Percentiles rank a stretch among this genome's conserved stretches.
Evolutionary conservation across 306 rosid genomes (phyloP).

Genomic region (Cicer chorassanicum): DNA sequence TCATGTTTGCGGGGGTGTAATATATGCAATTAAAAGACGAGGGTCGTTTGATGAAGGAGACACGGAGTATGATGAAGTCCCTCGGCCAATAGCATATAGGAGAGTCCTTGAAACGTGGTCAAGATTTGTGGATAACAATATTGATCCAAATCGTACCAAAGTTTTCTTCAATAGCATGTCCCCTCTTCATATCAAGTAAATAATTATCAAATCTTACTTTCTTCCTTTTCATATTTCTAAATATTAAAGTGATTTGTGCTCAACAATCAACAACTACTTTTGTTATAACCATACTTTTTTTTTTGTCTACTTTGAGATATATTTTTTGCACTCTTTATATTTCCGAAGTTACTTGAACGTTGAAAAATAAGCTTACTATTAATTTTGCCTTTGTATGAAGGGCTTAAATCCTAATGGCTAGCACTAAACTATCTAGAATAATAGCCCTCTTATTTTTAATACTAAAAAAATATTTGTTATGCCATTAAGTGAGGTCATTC

Average conservation of each 20-base stretch:
- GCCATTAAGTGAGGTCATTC: conserved; percentile 14
- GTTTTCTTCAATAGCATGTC: conserved; percentile 91
- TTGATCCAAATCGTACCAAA: conserved; percentile 76
- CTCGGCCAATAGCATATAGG: conserved; percentile 66
- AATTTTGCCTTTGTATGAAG: conserved; percentile 5
- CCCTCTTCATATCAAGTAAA: conserved; percentile 91
- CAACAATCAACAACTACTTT: conserved; percentile 5
- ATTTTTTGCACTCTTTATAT: too few relatives aligned
- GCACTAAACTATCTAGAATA: not conserved
- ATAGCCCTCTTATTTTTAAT: not conserved
- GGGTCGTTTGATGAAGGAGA: conserved; percentile 85
- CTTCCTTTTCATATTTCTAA: not conserved
- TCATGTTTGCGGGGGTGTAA: not conserved
- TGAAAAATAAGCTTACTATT: not conserved
- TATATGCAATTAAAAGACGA: conserved; percentile 53
- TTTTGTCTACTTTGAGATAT: not conserved
- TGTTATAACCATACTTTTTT: not conserved
- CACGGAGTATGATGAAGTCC: conserved; percentile 74
- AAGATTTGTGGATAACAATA: conserved; percentile 75
- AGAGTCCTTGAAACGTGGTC: conserved; percentile 85
- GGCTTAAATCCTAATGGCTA: conserved; percentile 3
- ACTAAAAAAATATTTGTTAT: not conserved
- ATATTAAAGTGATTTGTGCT: not conserved
- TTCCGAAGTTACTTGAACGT: too few relatives aligned
- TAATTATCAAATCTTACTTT: conserved; percentile 33